These are phyloP conservation scores for Pythium scleroteichum DNA, from an alignment of 352 stramenopile genomes.

Conservation along the genomic window DNA sequence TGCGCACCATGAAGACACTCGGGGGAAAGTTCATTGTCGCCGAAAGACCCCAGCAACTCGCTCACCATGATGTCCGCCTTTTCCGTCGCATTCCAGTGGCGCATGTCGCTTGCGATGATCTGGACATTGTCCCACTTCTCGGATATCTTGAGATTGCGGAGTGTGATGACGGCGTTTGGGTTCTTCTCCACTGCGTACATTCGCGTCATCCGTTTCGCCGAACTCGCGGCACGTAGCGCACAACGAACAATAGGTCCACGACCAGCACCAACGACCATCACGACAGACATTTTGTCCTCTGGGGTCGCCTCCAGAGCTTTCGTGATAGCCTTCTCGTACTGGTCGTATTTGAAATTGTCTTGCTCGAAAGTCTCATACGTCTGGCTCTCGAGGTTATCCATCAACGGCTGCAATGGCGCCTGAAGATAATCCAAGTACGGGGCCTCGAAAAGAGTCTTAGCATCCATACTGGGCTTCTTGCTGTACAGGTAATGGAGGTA, in stretches of 20 bases:
- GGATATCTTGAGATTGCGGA: conserved; percentile 82
- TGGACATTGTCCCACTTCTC: conserved; percentile 86
- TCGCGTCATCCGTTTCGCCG: conserved; percentile 66
- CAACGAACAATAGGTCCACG: conserved; percentile 94
- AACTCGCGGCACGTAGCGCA: conserved; percentile 68
- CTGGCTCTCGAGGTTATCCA: conserved; percentile 98
- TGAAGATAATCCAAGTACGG: conserved; percentile 97
- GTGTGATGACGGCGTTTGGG: conserved; percentile 96
- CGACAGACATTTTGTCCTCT: conserved; percentile 68
- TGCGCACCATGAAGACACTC: conserved; percentile 97
- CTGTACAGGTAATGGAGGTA: conserved; percentile 94
- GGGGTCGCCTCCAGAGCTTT: conserved; percentile 67
- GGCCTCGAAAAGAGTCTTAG: conserved; percentile 90
- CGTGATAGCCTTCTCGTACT: conserved; percentile 94
- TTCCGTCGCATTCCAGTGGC: conserved; percentile 72
- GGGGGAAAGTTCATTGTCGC: conserved; percentile 98
- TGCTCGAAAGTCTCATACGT: conserved; percentile 99
- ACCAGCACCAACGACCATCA: conserved; percentile 93
- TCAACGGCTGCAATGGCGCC: conserved; percentile 95
- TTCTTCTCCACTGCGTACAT: conserved; percentile 99
- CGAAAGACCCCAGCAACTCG: conserved; percentile 96
- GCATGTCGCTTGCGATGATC: conserved; percentile 89
- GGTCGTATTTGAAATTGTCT: conserved; percentile 98
- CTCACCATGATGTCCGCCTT: conserved; percentile 95
- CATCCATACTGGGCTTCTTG: conserved; percentile 53